Base-by-base conservation (phyloP, 352 stramenopile genomes). In the Nothophytophthora sp. region DNA sequence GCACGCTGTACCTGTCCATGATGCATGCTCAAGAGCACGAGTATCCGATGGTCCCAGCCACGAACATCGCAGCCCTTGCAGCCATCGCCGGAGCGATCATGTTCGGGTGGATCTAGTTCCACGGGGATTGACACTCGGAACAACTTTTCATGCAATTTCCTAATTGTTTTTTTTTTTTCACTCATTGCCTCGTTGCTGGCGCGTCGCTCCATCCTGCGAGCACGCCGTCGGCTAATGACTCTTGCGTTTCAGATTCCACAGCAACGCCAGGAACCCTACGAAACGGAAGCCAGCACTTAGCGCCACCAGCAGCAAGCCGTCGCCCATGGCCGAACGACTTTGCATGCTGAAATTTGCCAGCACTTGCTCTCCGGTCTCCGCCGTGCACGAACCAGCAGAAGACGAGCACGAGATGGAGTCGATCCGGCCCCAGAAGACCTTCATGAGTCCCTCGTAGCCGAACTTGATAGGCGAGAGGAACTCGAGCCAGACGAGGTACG, bases 1-100 rank as follows among this genome's bases (percentile, higher is more conserved):
- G 69, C 30, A 67, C 67, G 29, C 61, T 86, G 20, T 90, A 86
- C 24, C 55, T 90, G 24, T 62, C 63, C 1, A 20, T 88, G 29
- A 82, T 84, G 71, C 49, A 73, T 42, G 39, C 49, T 3, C 73
- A 71, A 44, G 61, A 73, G 35, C 58, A 71, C 36, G 74, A 83
- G 48, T 79, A 70, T 50, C 42, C 71, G 10, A 39, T 70, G 33
- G 79, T 90, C 6, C 76, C 79, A 24, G 76, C 64, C 10, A 51
- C 81, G 19, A 90, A 90, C 55, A 19, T 83, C 3, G 48, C 67
- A 5, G 73, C 72, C 15, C 47, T 90, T 33, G 59, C 50, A 3
- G 71, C 52, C 1, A 46, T 88, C 18, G 40, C 68, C 13, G 57
- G 45, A 2, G 69, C 67, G 12, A 60, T 73, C 6, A 54, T 79